These are phyloP conservation scores for Metschnikowia lachancei DNA, from an alignment of 805 yeast genomes.

Conservation along the genomic window DNA sequence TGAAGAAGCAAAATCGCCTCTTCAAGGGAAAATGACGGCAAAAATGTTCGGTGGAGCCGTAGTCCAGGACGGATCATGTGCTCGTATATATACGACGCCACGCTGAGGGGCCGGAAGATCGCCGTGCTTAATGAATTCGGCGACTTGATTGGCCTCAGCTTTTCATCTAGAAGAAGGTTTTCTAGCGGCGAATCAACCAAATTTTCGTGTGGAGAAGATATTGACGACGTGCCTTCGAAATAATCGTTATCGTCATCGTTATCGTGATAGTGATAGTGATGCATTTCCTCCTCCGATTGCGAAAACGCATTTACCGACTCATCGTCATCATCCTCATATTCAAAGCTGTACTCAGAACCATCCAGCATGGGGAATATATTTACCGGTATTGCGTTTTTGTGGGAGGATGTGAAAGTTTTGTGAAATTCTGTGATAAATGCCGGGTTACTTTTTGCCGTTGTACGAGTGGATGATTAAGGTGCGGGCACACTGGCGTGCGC, in stretches of 20 bases:
- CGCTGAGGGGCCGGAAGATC: constrained; percentile 12
- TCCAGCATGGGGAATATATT: constrained; percentile 10
- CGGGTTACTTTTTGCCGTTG: too few species aligned
- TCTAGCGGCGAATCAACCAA: not conserved
- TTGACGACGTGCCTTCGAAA: not conserved
- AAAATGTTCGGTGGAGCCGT: constrained; percentile 22
- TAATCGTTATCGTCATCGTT: not conserved
- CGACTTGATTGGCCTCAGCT: constrained; percentile 9
- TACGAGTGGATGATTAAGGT: too few species aligned
- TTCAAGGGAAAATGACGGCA: constrained; percentile 30
- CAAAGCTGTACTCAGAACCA: constrained; percentile 21
- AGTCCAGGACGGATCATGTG: constrained; percentile 25
- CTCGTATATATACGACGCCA: constrained; percentile 23
- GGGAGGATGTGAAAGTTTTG: too few species aligned
- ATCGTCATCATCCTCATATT: constrained; percentile 27
- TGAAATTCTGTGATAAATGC: too few species aligned
- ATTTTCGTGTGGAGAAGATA: not conserved
- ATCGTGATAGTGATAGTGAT: not conserved
- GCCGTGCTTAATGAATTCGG: constrained; percentile 9
- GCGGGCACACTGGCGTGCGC: too few species aligned
- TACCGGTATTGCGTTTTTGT: not conserved
- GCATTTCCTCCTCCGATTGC: not conserved
- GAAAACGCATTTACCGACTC: constrained; percentile 4
- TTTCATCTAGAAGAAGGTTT: not conserved
- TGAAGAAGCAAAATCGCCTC: constrained; percentile 38